Percentiles rank a stretch among this genome's conserved stretches.
These are phyloP conservation scores for Ulota crispa DNA, from an alignment of 225 moss, liverwort and hornwort genomes.

Conservation along the genomic window DNA sequence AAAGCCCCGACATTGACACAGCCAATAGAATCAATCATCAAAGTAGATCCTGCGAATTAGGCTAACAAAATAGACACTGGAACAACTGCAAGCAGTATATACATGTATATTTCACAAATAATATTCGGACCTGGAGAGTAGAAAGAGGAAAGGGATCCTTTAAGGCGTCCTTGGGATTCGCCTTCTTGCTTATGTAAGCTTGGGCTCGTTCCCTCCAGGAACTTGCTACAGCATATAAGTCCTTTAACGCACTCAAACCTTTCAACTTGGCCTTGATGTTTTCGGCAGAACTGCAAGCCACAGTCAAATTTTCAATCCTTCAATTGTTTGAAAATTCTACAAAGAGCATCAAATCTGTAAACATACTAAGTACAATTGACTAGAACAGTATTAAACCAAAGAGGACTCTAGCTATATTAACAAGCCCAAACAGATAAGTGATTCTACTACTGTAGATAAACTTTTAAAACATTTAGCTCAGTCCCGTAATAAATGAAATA, in stretches of 20 bases:
- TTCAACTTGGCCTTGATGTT: conserved; percentile 56
- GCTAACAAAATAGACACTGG: not conserved
- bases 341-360: not conserved
- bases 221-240: conserved; percentile 49
- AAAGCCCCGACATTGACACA: not conserved
- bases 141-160: conserved; percentile 40
- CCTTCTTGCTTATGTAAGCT: conserved; percentile 41
- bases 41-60: not conserved
- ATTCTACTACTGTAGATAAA: not conserved
- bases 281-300: conserved; percentile 58
- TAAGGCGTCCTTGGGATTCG: conserved; percentile 4
- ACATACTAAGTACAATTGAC: not conserved
- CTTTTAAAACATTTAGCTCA: not conserved
- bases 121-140: conserved; percentile 57
- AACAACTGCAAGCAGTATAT: not conserved
- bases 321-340: not conserved
- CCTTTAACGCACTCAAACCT: conserved; percentile 51
- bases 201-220: conserved; percentile 68
- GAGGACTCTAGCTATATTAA: not conserved
- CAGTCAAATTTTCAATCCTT: conserved; percentile 19
- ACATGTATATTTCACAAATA: not conserved
- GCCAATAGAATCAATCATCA: not conserved
- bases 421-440: not conserved
- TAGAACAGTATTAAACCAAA: not conserved
- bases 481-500: not conserved